Evolutionary conservation across 2,329 filamentous ascomycete genomes (phyloP).

Genomic region (Setomelanomma holmii): DNA sequence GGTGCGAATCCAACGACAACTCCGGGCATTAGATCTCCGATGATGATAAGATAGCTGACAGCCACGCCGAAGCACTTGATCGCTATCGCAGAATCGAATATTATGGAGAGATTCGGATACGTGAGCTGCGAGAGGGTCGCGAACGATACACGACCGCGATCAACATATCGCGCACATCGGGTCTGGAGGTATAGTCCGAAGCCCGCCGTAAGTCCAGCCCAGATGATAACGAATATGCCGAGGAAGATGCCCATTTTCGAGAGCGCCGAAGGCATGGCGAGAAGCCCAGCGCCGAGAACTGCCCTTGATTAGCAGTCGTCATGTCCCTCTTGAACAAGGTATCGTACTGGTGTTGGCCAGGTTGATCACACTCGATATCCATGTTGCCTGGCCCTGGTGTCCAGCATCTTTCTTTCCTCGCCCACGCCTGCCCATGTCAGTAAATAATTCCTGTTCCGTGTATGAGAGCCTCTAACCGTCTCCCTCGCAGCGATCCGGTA

Average conservation of each 20-base stretch:
- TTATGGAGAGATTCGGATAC: constrained; percentile 92
- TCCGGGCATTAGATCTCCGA: constrained; percentile 96
- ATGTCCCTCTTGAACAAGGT: not conserved
- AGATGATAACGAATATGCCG: constrained; percentile 83
- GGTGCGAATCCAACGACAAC: constrained; percentile 83
- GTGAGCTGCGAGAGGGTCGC: constrained; percentile 97
- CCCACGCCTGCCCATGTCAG: constrained; percentile 56
- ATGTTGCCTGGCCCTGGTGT: constrained; percentile 77
- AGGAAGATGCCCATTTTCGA: constrained; percentile 94
- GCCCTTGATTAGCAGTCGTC: constrained; percentile 21
- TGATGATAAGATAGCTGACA: constrained; percentile 97
- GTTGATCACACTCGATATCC: constrained; percentile 91
- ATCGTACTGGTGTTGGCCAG: constrained; percentile 89
- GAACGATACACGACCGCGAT: constrained; percentile 87
- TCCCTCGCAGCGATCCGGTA: constrained; percentile 48
- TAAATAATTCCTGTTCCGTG: not conserved
- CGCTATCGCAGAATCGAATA: constrained; percentile 95
- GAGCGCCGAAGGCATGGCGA: constrained; percentile 94
- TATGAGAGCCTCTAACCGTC: constrained; percentile 29
- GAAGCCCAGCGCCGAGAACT: constrained; percentile 93
- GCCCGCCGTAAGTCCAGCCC: constrained; percentile 86
- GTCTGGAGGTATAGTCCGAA: constrained; percentile 96
- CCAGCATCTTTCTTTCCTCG: constrained; percentile 75
- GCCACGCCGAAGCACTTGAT: constrained; percentile 98
- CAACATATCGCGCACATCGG: constrained; percentile 89